These are phyloP conservation scores for Pythium brassicae DNA, from an alignment of 352 stramenopile species.

Conservation along the genomic window DNA sequence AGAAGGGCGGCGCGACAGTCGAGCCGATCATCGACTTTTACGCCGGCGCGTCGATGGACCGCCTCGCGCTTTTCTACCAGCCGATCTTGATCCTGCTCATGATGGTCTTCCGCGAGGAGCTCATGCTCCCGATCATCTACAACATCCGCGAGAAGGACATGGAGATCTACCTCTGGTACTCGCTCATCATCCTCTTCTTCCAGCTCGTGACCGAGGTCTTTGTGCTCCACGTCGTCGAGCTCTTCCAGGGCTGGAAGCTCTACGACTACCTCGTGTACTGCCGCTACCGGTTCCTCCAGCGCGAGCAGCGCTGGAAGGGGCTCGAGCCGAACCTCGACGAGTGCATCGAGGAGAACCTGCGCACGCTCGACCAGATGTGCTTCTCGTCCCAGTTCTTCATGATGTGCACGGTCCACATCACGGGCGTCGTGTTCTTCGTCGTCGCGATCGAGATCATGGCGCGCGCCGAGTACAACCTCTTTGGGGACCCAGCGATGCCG, in stretches of 20 bases:
- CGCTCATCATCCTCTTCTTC: slow-evolving; percentile 94
- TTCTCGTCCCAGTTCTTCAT: slow-evolving; percentile 98
- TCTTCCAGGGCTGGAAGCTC: slow-evolving; percentile 98
- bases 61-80: slow-evolving; percentile 91
- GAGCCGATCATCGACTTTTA: slow-evolving; percentile 96
- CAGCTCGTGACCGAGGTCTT: slow-evolving; percentile 94
- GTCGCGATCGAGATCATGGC: slow-evolving; percentile 96
- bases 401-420: slow-evolving; percentile 93
- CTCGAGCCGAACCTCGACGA: slow-evolving; percentile 95
- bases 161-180: slow-evolving; percentile 96
- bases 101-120: slow-evolving; percentile 93
- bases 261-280: slow-evolving; percentile 98
- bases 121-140: slow-evolving; percentile 92
- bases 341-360: slow-evolving; percentile 95
- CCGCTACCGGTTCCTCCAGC: slow-evolving; percentile 93
- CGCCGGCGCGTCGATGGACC: slow-evolving; percentile 88
- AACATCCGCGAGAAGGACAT: slow-evolving; percentile 97
- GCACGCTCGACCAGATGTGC: slow-evolving; percentile 96
- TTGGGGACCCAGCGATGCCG: slow-evolving; percentile 91
- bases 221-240: slow-evolving; percentile 93
- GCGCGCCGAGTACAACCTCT: slow-evolving; percentile 93
- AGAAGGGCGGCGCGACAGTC: slow-evolving; percentile 88
- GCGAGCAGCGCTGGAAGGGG: slow-evolving; percentile 96
- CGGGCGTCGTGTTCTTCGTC: slow-evolving; percentile 94
- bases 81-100: slow-evolving; percentile 94